Evolutionary conservation across 2,329 filamentous ascomycete species (phyloP), one percentile per base, ranked within the genome.

Genomic region (Alternaria infectoria): DNA sequence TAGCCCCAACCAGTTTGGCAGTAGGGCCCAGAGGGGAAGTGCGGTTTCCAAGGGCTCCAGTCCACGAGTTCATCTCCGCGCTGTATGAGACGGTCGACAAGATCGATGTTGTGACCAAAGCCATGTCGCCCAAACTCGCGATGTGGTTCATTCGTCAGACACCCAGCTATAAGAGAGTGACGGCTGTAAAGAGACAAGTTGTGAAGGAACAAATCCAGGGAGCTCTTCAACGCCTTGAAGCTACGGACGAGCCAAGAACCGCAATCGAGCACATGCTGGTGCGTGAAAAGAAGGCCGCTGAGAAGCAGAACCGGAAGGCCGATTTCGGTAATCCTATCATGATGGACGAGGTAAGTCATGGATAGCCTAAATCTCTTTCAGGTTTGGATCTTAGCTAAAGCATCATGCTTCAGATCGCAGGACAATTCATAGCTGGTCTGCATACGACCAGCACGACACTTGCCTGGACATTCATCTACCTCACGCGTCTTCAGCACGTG

Each of bases 231-330:
- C 23, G 54, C 15, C 28, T 43, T 17, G 30, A 56, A n/a, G 40
- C 40, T 43, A 56, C 54, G 45, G 36, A 43, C 13, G 45, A 56
- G 10, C 32, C 54, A 44, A 43, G 23, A 13, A 68, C 36, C 15
- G 62, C 62, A 23, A 56, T 66, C n/a, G 57, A 62, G 26, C 49
- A 55, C 15, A 59, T 68, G 47, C 43, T 66, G 15, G 13, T 62
- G 6, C 61, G 66, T 4, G 64, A 67, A 30, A 52, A 36, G 15
- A 50, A 47, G 11, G 21, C 25, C 1, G 61, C 64, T 5, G 59
- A 57, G 19, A 69, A 67, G 52, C 32, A 63, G 8, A 50, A 50
- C 28, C 50, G 65, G 9, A 36, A 28, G 13, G 59, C 64, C 3
- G 52, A 54, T 8, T 67, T 61, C 45, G 21, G 19, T 12, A 58